A percentile compares a stretch with the other conserved stretches of the same genome.
Evolutionary conservation across 2,329 filamentous ascomycete species (phyloP).

Genomic region (Cladorrhinum sp.): DNA sequence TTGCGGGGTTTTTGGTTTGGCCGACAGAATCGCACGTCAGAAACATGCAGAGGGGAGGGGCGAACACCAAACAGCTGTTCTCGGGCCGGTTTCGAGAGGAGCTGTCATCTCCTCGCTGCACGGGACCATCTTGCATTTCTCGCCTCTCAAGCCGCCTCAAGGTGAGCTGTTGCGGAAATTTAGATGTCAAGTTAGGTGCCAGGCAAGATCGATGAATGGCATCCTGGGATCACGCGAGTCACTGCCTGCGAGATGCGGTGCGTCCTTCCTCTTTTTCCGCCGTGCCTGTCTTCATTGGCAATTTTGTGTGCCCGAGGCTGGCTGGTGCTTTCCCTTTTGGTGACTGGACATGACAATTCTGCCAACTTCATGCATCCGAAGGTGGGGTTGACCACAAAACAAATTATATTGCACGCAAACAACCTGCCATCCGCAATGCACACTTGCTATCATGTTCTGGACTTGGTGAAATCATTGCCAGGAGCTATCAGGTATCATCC

Average conservation of each 20-base stretch:
- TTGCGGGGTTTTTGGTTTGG: too few species aligned
- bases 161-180: too few species aligned
- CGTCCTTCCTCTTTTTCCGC: neutral
- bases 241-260: neutral
- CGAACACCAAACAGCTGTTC: neutral
- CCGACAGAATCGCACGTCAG: neutral
- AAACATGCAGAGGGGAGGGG: neutral
- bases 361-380: neutral
- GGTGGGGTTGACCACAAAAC: neutral
- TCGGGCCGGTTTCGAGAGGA: neutral
- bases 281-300: neutral
- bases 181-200: neutral
- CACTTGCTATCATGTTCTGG: neutral
- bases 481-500: too few species aligned
- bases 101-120: neutral
- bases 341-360: neutral
- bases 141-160: too few species aligned
- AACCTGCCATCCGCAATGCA: neutral
- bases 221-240: neutral
- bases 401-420: neutral
- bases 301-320: neutral
- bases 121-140: neutral
- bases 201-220: too few species aligned
- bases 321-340: neutral
- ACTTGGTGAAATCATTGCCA: too few species aligned